A percentile compares a stretch with the other conserved stretches of the same genome.
Evolutionary conservation across 106 monocot genomes (phyloP).

Genomic region (Dioscorea alata): DNA sequence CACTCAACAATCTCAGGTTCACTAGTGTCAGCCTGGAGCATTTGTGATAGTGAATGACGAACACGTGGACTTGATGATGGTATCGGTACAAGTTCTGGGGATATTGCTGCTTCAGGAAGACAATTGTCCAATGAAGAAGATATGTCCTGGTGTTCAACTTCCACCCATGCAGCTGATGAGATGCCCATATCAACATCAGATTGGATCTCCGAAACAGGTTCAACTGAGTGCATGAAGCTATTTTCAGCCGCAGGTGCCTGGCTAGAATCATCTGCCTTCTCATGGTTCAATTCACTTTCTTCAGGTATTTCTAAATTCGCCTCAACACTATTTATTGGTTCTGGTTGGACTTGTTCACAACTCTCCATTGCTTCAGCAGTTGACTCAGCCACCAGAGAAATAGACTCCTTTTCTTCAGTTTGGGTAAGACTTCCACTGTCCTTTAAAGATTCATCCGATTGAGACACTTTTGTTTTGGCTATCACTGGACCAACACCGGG

Average conservation of each 20-base stretch:
- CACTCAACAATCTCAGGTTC: conserved; percentile 91
- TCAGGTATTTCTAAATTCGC: conserved; percentile 21
- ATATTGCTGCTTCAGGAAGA: conserved; percentile 5
- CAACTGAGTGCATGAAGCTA: conserved; percentile 4
- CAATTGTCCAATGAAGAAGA: conserved; percentile 27
- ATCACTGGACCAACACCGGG: conserved; percentile 19
- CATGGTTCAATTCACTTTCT: conserved; percentile 24
- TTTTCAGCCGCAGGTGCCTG: conserved; percentile 18
- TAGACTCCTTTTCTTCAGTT: conserved; percentile 30
- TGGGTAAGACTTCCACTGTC: conserved; percentile 31
- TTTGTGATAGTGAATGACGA: conserved; percentile 87
- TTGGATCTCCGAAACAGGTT: conserved; percentile 28
- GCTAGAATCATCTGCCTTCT: conserved; percentile 22
- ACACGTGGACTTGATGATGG: conserved; percentile 52
- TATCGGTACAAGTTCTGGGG: conserved; percentile 26
- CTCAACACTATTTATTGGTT: conserved; percentile 26
- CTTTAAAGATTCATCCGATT: conserved; percentile 36
- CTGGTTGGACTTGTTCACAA: conserved; percentile 9
- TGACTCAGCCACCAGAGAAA: conserved; percentile 16
- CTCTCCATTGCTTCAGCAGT: conserved; percentile 18
- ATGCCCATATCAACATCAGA: conserved; percentile 57
- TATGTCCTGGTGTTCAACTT: conserved; percentile 42
- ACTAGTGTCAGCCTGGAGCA: conserved; percentile 76
- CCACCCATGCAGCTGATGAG: conserved; percentile 92
- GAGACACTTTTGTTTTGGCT: conserved; percentile 29